Percentiles rank a stretch among this genome's conserved stretches.
Conservation (phyloP, 2,329 filamentous ascomycete genomes). For the Verticillium longisporum region DNA sequence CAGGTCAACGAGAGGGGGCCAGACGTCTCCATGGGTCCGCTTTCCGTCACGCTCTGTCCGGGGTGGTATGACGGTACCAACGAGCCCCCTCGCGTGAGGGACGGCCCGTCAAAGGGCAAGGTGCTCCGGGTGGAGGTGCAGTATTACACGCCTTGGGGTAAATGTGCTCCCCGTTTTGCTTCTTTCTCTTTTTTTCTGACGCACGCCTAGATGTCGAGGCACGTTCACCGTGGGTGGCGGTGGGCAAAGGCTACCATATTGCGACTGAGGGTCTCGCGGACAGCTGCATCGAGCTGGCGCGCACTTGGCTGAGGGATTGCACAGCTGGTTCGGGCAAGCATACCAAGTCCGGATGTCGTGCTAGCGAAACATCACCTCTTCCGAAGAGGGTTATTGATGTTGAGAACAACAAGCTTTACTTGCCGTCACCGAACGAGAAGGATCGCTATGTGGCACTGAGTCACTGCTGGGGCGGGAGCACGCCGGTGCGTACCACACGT, state of each 20-base stretch:
- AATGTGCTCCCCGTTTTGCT: neutral
- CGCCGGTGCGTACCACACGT: neutral
- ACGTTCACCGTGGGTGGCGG: neutral
- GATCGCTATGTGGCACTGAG: constrained; percentile 11
- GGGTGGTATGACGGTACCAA: neutral
- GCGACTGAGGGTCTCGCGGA: neutral
- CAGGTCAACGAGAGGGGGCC: neutral
- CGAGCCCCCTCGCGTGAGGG: neutral
- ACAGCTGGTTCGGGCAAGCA: neutral
- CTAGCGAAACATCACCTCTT: neutral
- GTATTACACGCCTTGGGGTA: neutral
- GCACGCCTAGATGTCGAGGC: neutral
- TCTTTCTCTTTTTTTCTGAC: neutral
- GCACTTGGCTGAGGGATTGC: neutral
- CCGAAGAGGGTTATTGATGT: neutral
- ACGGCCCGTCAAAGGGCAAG: neutral
- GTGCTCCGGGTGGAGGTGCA: neutral
- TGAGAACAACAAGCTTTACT: constrained; percentile 3
- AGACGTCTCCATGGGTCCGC: neutral
- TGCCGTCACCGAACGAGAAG: constrained; percentile 12
- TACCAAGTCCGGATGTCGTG: neutral
- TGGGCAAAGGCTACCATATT: neutral
- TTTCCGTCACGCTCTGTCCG: neutral
- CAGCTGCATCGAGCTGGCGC: neutral
- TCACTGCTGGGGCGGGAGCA: constrained; percentile 7